Evolutionary conservation across 2,329 filamentous ascomycete genomes (phyloP), one percentile per base, ranked within the genome.

Genomic region (Purpureocillium lavendulum): DNA sequence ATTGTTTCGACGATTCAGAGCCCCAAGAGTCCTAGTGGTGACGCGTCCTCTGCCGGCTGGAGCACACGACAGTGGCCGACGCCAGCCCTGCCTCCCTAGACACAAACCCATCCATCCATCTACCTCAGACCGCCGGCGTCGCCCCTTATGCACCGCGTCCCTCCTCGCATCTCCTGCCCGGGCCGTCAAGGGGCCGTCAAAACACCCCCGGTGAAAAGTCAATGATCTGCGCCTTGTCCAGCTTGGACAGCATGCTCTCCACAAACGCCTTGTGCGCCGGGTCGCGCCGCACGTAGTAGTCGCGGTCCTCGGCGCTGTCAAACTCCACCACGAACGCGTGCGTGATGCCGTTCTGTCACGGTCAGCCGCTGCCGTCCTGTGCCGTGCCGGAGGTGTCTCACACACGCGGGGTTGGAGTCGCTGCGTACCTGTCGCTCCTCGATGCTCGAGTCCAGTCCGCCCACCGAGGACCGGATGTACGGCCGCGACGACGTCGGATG

Each of bases 271-370:
- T 56, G 55, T 87, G 82, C 12, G 59, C 71, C 1, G 80, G 80
- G 47, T 87, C 83, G 30, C 76, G 60, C 35, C 73, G 58, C 6
- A 82, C 58, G 53, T 87, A 87, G 50, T 85, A 87, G 42, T 77
- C 70, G 36, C 81, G 66, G 53, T 88, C 82, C 46, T 76, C 70
- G 17, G 65, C 64, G 30, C 54, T 80, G 7, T 73, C 69, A 45
- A 87, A 87, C 49, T 84, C 74, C 31, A 74, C 70, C 3, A 87
- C 71, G 46, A 87, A 86, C 0, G 68, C 79, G 53, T 87, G 82
- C 2, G 78, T 78, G 39, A 80, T 73, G 1, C 72, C 80, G 35
- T 70, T 66, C 78, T 77, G 46, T 1, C 13, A 18, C 7, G 7
- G 39, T 38, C 14, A 39, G 15, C 36, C 33, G 12, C 12, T 18